These are phyloP conservation scores for Penicillium paxilli DNA, from an alignment of 495 filamentous ascomycete genomes.

Conservation along the genomic window DNA sequence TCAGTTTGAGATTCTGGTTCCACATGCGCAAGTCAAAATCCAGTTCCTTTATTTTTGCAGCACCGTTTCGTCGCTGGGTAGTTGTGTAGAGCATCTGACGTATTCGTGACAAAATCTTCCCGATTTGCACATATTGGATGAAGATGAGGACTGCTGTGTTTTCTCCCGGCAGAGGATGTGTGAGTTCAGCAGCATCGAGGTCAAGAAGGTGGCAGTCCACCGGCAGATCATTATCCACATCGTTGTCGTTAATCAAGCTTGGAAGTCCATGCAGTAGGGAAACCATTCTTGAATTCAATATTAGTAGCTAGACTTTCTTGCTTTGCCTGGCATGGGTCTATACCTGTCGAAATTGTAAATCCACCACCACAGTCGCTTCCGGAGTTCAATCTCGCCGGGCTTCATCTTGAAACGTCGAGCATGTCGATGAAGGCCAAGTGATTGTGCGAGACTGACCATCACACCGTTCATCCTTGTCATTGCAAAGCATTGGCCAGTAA, in stretches of 20 bases:
- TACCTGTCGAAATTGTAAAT: conserved; percentile 15
- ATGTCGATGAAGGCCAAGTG: conserved; percentile 15
- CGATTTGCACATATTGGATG: conserved; percentile 7
- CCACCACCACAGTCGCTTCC: conserved; percentile 20
- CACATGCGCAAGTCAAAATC: conserved; percentile 2
- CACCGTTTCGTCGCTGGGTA: conserved; percentile 7
- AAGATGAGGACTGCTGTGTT: conserved; percentile 4
- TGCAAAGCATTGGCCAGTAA: conserved; percentile 3
- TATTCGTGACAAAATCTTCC: conserved; percentile 3
- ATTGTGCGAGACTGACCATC: conserved; percentile 10
- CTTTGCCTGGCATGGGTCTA: background rate
- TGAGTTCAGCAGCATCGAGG: background rate
- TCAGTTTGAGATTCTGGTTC: conserved; percentile 4
- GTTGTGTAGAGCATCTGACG: conserved; percentile 7
- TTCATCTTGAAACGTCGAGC: conserved; percentile 13
- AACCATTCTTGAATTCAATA: background rate
- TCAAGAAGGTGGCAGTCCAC: conserved; percentile 2
- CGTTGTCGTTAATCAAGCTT: conserved; percentile 2
- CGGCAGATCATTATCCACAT: conserved; percentile 9
- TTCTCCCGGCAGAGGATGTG: conserved; percentile 5
- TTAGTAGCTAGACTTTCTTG: background rate
- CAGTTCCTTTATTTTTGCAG: conserved; percentile 4
- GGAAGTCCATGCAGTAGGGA: conserved; percentile 7
- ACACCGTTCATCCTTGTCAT: conserved; percentile 4
- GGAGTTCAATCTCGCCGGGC: conserved; percentile 9